phyloP scores from a whole-genome alignment of 768 basidiomycete species.

The Xerocomellus amylosporus region DNA sequence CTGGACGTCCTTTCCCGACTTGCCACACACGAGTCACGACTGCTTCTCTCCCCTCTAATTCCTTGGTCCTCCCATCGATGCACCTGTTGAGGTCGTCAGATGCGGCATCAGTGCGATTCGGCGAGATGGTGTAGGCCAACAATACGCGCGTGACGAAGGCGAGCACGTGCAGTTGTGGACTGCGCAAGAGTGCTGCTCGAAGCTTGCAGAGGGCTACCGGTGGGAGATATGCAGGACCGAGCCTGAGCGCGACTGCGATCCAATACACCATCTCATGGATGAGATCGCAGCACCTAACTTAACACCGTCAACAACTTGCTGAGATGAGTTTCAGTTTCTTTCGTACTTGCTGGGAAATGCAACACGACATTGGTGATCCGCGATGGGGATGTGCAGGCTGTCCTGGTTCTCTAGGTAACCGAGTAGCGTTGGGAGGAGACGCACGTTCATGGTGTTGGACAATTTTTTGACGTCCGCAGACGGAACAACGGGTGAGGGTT shows the following conservation, averaged over 20 bases:
- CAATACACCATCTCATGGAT: slow-evolving; percentile 79
- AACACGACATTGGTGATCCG: slow-evolving; percentile 79
- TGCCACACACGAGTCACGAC: slow-evolving; percentile 79
- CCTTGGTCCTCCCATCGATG: slow-evolving; percentile 39
- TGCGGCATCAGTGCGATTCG: slow-evolving; percentile 43
- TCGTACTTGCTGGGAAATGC: slow-evolving; percentile 63
- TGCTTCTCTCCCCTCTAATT: no score
- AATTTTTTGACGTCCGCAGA: slow-evolving; percentile 40
- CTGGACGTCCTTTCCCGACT: slow-evolving; percentile 90
- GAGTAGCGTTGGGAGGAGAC: slow-evolving; percentile 77
- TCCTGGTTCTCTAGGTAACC: slow-evolving; percentile 84
- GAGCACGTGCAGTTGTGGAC: slow-evolving; percentile 91
- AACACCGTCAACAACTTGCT: slow-evolving; percentile 77
- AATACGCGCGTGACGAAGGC: slow-evolving; percentile 82
- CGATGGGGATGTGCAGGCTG: slow-evolving; percentile 80
- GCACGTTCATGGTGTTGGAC: slow-evolving; percentile 70
- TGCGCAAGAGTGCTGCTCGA: slow-evolving; percentile 73
- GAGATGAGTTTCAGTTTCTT: slow-evolving; percentile 57
- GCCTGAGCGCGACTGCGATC: slow-evolving; percentile 52
- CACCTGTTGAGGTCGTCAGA: slow-evolving; percentile 73
- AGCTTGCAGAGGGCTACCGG: slow-evolving; percentile 69
- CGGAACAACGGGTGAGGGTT: neutral
- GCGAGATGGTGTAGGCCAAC: slow-evolving; percentile 73
- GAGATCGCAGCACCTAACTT: slow-evolving; percentile 81
- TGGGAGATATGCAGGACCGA: slow-evolving; percentile 75